Evolutionary conservation across 345 rosid genomes (phyloP).

Genomic region (Firmiana major): DNA sequence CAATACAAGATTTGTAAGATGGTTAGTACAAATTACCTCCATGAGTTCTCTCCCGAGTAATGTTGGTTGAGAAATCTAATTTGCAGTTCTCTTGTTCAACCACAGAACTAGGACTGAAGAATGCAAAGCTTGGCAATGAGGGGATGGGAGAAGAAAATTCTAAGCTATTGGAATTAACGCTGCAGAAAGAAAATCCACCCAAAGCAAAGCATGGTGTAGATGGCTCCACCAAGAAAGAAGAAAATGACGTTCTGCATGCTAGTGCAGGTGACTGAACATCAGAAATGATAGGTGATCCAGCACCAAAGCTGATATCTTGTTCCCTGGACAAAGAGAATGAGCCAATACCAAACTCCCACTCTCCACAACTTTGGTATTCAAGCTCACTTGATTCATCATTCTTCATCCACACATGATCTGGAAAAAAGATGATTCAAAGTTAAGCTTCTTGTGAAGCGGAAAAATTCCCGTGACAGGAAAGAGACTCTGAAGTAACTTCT

Average conservation of each 20-base stretch:
- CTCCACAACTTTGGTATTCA: constrained; percentile 22
- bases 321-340: constrained; percentile 43
- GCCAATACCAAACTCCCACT: constrained; percentile 30
- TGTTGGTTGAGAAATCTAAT: constrained; percentile 18
- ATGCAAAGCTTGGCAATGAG: constrained; percentile 59
- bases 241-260: constrained; percentile 45
- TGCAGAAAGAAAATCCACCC: constrained; percentile 41
- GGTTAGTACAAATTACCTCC: constrained; percentile 30
- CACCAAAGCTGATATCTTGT: constrained; percentile 60
- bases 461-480: neutral
- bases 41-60: constrained; percentile 14
- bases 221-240: constrained; percentile 39
- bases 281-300: constrained; percentile 27
- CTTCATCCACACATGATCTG: constrained; percentile 56
- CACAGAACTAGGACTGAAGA: constrained; percentile 38
- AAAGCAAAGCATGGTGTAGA: constrained; percentile 33
- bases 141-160: constrained; percentile 38
- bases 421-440: constrained; percentile 9
- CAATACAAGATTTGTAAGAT: neutral
- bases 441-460: neutral
- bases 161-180: constrained; percentile 27
- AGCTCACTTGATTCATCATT: constrained; percentile 20
- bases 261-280: constrained; percentile 38
- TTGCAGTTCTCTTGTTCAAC: constrained; percentile 20
- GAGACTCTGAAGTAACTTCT: neutral